Evolutionary conservation across 176 grass and related monocot genomes (phyloP).

Genomic region (Microstegium vimineum): DNA sequence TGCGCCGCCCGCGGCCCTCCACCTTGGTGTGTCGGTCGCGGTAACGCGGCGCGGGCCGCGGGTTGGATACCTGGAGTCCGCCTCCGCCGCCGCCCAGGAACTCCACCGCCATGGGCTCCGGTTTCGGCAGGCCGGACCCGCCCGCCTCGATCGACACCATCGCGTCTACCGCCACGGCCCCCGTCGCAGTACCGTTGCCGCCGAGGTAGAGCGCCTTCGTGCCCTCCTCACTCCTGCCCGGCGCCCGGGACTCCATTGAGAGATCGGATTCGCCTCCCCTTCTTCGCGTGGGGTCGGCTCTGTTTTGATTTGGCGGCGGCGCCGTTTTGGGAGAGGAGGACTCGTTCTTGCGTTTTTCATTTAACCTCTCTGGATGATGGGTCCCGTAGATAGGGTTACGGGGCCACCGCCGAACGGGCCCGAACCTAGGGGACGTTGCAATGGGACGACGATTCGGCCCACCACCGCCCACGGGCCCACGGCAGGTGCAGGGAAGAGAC

Average conservation of each 20-base stretch:
- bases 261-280: conserved; percentile 20
- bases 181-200: background rate
- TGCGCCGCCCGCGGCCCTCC: conserved; percentile 84
- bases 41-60: conserved; percentile 39
- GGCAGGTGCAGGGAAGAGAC: background rate
- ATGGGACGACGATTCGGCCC: conserved; percentile 14
- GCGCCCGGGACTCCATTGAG: conserved; percentile 31
- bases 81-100: conserved; percentile 37
- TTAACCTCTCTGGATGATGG: conserved; percentile 17
- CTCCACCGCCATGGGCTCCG: conserved; percentile 54
- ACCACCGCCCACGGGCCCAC: background rate
- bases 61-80: conserved; percentile 28
- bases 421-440: background rate
- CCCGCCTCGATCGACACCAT: conserved; percentile 20
- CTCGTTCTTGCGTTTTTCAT: background rate
- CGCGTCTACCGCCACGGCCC: background rate
- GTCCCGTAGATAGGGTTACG: conserved; percentile 18
- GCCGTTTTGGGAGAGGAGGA: background rate
- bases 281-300: background rate
- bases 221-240: conserved; percentile 27
- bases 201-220: conserved; percentile 2
- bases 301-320: conserved; percentile 29
- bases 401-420: conserved; percentile 14
- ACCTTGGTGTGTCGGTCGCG: conserved; percentile 90
- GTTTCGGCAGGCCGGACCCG: conserved; percentile 53